Evolutionary conservation across 169 alveolate species (phyloP), one percentile per base, ranked within the genome.

Genomic region (Plasmodium vivax): DNA sequence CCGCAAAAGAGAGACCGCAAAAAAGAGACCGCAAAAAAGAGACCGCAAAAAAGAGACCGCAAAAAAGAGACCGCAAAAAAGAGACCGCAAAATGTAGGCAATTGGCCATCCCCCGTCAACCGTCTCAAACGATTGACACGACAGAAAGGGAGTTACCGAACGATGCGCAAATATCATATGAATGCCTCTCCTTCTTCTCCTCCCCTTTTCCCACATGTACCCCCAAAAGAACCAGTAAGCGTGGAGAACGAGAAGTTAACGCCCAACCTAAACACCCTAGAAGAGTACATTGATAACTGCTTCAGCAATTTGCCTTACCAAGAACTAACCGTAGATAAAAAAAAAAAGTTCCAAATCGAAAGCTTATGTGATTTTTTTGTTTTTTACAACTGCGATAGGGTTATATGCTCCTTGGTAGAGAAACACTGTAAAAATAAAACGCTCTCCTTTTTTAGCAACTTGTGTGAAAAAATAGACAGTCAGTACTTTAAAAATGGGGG

Each of bases 311-410:
- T 88, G 8, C 94, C 94, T 41, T 88, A 41, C 54, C 74, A 88
- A 36, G 83, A 88, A 32, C 38, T 88, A 41, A 38, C 34, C 12
- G 27, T 80, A 45, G 83, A 88, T 36, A 80, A 81, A 80, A 85
- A 88, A n/a, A 62, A 47, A 19, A 88, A 62, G 73, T 62, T 88
- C 72, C n/a, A 30, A 56, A 32, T 88, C 23, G 83, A 88, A 68
- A 32, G 58, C 0, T 74, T 80, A 62, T 88, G 88, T 81, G 87
- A 88, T 79, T 80, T 88, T 62, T 81, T 88, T 80, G 94, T 88
- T 79, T 88, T 80, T 68, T 80, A 88, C 73, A 68, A 80, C 16
- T 88, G 94, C 80, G 91, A 88, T 56, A 80, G 45, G 19, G 19
- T 88, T 62, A 88, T 88, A 88, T 88, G 88, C 36, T 2, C 83